Conservation (phyloP, 2,329 filamentous ascomycete genomes). For the Aspergillus sp. region DNA sequence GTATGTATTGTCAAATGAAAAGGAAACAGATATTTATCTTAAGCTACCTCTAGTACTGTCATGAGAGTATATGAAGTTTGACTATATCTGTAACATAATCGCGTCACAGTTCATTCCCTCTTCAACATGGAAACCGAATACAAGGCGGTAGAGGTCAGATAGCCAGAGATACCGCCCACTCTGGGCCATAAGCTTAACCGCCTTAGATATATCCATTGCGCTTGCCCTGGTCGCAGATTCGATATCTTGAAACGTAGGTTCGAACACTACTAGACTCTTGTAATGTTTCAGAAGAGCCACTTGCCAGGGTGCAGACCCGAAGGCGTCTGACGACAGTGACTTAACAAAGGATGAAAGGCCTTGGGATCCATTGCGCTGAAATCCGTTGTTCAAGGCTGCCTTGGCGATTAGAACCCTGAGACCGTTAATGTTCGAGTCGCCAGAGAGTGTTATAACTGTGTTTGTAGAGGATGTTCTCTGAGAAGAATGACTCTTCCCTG, state of each 20-base stretch:
- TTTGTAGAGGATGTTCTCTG: conserved; percentile 48
- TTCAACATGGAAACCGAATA: conserved; percentile 81
- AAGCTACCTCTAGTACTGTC: neutral
- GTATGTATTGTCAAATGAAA: neutral
- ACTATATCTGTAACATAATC: conserved; percentile 41
- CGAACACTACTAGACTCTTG: conserved; percentile 73
- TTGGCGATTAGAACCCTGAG: conserved; percentile 79
- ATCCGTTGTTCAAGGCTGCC: conserved; percentile 82
- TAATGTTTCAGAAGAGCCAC: conserved; percentile 72
- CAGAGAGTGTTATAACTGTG: conserved; percentile 48
- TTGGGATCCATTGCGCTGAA: conserved; percentile 59
- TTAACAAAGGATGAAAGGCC: conserved; percentile 75
- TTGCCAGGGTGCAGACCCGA: conserved; percentile 72
- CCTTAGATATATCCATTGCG: conserved; percentile 76
- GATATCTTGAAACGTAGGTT: conserved; percentile 62
- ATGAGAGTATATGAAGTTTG: neutral
- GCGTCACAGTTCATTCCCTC: conserved; percentile 70
- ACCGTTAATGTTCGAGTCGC: conserved; percentile 75
- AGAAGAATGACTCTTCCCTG: conserved; percentile 71
- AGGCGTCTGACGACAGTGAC: conserved; percentile 71
- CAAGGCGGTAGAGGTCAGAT: conserved; percentile 75
- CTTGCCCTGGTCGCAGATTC: conserved; percentile 35
- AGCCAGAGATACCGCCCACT: conserved; percentile 76
- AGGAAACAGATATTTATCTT: neutral
- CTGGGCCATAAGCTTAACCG: conserved; percentile 72